Base-by-base conservation (phyloP, 805 yeast species). In the Pichia sporocuriosa region DNA sequence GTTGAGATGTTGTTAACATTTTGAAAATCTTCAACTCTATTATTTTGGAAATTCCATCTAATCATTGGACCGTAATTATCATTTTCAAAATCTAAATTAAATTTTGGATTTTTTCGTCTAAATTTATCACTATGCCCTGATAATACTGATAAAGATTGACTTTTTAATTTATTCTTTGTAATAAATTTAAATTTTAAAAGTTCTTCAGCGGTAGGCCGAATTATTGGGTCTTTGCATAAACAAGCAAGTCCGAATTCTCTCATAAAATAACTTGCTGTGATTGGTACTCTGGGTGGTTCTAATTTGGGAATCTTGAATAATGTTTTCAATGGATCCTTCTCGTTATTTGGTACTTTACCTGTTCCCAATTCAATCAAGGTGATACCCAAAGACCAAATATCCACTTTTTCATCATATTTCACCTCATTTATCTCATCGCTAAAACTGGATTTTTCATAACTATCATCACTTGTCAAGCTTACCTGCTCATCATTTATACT, bases 301-400 rank as follows among this genome's bases (percentile, higher is more conserved):
- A 69, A 62, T 32, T 72, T 70, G 12, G 89, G 90, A 34, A 87
- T 84, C 36, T 73, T 72, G 52, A 79, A 72, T 51, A 90, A 66
- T 0, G 84, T 86, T 49, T 81, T 79, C 77, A 82, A 72, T 12
- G 96, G 95, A 40, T 81, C 84, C 41, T 73, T 68, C 21, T 80
- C 76, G 1, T 85, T 63, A 41, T 77, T 67, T 0, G 98, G 98
- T 0, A 96, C 95, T 9, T 69, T 62, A 0, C 97, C 97, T 3
- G 79, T 77, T 2, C 84, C 71, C 36, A 93, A 66, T 62, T 93
- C 98, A 53, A 85, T 83, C 1, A 85, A 78, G 0, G 97, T 89
- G 39, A 93, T 90, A 0, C 98, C 98, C 19, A 88, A 67, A 0
- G 96, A 87, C 98, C 98, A 93, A 40, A 93, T 84, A 57, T 93